These are phyloP conservation scores for Phytophthora hibernalis DNA, from an alignment of 352 stramenopile species.

Conservation along the genomic window DNA sequence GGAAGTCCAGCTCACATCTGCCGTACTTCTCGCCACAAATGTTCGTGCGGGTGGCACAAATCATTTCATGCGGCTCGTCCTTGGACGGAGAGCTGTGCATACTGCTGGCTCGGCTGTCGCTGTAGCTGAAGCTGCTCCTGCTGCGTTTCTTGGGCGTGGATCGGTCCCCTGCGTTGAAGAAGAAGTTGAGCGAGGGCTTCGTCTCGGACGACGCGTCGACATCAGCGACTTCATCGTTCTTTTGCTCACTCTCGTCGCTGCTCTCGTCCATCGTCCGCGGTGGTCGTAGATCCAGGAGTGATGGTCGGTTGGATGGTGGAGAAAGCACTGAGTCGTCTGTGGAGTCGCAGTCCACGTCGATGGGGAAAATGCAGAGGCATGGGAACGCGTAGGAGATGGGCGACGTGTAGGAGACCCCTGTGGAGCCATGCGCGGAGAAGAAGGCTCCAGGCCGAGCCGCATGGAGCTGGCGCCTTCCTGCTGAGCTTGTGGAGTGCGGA, in stretches of 20 bases:
- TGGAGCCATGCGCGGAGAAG: constrained; percentile 13
- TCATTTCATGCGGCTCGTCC: constrained; percentile 20
- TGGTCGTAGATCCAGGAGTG: constrained; percentile 19
- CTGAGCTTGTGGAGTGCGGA: not conserved
- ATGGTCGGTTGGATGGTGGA: constrained; percentile 16
- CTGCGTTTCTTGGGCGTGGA: constrained; percentile 3
- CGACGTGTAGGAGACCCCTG: constrained; percentile 1
- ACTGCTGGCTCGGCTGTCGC: constrained; percentile 13
- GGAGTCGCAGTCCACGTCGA: constrained; percentile 40
- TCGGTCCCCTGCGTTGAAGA: constrained; percentile 24
- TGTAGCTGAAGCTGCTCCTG: not conserved
- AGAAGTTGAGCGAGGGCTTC: constrained; percentile 34
- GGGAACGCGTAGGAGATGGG: not conserved
- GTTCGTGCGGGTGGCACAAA: constrained; percentile 41
- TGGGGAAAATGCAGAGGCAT: constrained; percentile 31
- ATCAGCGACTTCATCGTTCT: constrained; percentile 11
- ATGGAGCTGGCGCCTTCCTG: constrained; percentile 16
- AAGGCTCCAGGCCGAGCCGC: constrained; percentile 29
- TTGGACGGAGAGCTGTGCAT: constrained; percentile 1
- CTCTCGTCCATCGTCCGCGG: constrained; percentile 4
- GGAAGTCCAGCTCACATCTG: constrained; percentile 49
- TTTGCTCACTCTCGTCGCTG: constrained; percentile 31
- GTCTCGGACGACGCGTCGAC: not conserved
- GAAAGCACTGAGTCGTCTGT: constrained; percentile 23
- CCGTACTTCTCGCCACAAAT: constrained; percentile 53